Conservation (phyloP, 1,284 basidiomycete species). For the Melampsora larici-populina region DNA sequence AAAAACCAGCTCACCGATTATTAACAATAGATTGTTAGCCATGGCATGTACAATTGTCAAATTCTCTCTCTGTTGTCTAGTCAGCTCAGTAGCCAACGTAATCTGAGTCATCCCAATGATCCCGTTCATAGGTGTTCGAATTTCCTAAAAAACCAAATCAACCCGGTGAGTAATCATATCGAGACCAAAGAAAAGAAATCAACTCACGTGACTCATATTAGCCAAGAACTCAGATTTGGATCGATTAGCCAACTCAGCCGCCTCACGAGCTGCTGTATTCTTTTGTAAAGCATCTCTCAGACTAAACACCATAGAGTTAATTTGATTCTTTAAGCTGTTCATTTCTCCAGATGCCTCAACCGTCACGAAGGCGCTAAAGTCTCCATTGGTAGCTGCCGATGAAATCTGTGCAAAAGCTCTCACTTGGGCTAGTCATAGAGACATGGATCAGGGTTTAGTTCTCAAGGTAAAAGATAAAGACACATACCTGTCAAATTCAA, state of each 20-base stretch:
- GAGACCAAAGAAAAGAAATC: background rate
- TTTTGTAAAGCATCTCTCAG: conserved; percentile 96
- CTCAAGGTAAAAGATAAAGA: conserved; percentile 85
- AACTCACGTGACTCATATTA: conserved; percentile 50
- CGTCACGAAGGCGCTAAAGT: conserved; percentile 98
- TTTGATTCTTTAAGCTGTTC: conserved; percentile 99
- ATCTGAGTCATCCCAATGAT: conserved; percentile 99
- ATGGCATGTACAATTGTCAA: conserved; percentile 91
- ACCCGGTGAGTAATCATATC: background rate
- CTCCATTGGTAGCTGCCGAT: conserved; percentile 96
- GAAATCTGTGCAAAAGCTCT: conserved; percentile 98
- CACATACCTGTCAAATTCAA: conserved; percentile 35
- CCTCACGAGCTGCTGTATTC: conserved; percentile 96
- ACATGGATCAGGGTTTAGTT: conserved; percentile 56
- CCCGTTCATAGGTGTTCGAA: conserved; percentile 94
- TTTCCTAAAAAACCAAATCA: conserved; percentile 77
- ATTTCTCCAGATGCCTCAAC: conserved; percentile 98
- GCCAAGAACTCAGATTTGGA: conserved; percentile 84
- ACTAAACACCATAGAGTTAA: conserved; percentile 99
- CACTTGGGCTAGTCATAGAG: conserved; percentile 69
- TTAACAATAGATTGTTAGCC: conserved; percentile 86
- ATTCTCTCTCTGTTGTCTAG: conserved; percentile 86
- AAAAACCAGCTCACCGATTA: conserved; percentile 62
- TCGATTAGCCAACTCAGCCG: conserved; percentile 86
- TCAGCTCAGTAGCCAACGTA: conserved; percentile 87